Conservation (phyloP, 306 rosid species). For the Rosa persica region DNA sequence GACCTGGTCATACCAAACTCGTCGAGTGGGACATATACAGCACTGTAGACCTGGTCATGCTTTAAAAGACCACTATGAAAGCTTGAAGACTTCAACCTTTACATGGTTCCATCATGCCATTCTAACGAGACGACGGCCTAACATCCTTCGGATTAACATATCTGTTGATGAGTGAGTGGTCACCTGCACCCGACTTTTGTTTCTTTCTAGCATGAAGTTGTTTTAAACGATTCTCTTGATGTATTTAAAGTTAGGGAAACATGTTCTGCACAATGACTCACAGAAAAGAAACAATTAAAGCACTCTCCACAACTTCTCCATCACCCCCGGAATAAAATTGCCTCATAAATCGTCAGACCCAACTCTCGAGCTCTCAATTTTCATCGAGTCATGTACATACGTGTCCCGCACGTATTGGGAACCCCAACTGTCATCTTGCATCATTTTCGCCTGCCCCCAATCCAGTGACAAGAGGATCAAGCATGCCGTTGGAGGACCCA, state of each 20-base stretch:
- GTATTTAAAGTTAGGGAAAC: not conserved
- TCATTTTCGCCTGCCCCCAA: not conserved
- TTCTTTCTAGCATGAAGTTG: not conserved
- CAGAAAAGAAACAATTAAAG: not conserved
- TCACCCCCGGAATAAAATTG: not conserved
- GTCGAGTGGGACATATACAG: not conserved
- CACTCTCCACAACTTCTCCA: not conserved
- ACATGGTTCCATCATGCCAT: not conserved
- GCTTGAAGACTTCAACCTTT: not conserved
- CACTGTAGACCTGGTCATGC: not conserved
- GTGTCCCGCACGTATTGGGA: not conserved
- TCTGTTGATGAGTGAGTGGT: not conserved
- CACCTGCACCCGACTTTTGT: not conserved
- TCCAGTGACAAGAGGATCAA: not conserved
- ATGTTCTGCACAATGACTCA: not conserved
- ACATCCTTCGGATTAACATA: not conserved
- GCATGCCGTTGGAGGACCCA: slow-evolving; percentile 4
- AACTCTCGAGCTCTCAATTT: not conserved
- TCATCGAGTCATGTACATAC: not conserved
- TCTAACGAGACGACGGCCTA: not conserved
- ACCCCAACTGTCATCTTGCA: not conserved
- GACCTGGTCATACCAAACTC: not conserved
- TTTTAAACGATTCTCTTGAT: not conserved
- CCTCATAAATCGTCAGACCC: not conserved
- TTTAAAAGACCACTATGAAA: not conserved